Percentiles rank a stretch among this genome's conserved stretches.
These are phyloP conservation scores for Pythium vanterpoolii DNA, from an alignment of 352 stramenopile genomes.

Conservation along the genomic window DNA sequence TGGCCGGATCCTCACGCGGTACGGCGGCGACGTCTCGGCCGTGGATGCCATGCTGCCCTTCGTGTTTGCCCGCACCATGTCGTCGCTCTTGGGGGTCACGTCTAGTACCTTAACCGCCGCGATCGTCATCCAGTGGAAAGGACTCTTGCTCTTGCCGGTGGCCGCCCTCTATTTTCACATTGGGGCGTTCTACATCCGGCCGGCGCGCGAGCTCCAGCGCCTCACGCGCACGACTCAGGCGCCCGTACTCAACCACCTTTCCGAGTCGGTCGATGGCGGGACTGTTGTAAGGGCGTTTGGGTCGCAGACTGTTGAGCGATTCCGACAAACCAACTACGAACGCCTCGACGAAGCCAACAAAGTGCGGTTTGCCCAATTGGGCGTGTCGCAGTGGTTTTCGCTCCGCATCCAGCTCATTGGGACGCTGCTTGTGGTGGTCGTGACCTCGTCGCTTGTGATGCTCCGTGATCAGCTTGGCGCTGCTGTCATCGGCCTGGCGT, in stretches of 20 bases:
- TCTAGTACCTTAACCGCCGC: conserved; percentile 69
- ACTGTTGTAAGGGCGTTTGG: conserved; percentile 53
- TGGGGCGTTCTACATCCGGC: conserved; percentile 32
- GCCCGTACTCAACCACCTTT: conserved; percentile 25
- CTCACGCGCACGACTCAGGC: conserved; percentile 30
- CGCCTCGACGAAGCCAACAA: conserved; percentile 17
- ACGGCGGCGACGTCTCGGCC: conserved; percentile 80
- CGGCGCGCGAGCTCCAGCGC: conserved; percentile 39
- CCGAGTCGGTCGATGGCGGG: conserved; percentile 47
- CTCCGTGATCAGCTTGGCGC: conserved; percentile 31
- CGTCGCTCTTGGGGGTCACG: conserved; percentile 51
- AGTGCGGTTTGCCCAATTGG: conserved; percentile 13
- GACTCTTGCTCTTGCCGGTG: conserved; percentile 73
- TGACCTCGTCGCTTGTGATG: conserved; percentile 39
- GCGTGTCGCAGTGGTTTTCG: conserved; percentile 46
- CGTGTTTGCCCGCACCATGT: conserved; percentile 33
- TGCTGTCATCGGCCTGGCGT: conserved; percentile 74
- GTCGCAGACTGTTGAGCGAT: conserved; percentile 31
- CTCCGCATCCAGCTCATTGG: conserved; percentile 48
- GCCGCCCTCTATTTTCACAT: conserved; percentile 73
- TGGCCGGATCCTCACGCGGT: conserved; percentile 83
- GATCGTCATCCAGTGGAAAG: conserved; percentile 66
- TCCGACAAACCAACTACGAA: conserved; percentile 34
- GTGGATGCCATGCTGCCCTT: conserved; percentile 72
- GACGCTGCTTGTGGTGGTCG: conserved; percentile 34